Percentiles rank a stretch among this genome's conserved stretches.
Evolutionary conservation across 2,329 filamentous ascomycete genomes (phyloP).

Genomic region (Arachnopeziza araneosa): DNA sequence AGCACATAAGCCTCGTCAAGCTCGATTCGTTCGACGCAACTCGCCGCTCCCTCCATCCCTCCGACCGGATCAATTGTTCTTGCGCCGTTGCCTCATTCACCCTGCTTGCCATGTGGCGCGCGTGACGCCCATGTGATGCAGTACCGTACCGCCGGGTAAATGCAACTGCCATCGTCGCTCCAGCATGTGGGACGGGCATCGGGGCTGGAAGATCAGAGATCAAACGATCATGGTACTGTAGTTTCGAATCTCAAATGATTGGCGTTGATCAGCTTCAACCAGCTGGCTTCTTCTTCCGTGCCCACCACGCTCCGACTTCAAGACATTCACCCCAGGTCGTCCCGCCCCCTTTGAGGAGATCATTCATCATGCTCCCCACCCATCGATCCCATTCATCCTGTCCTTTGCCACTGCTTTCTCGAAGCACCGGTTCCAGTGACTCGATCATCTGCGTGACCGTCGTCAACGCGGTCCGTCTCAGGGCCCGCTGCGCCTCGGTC

Average conservation of each 20-base stretch:
- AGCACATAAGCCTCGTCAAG: not conserved
- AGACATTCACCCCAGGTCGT: constrained; percentile 81
- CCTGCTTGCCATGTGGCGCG: not conserved
- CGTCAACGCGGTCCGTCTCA: constrained; percentile 73
- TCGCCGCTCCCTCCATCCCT: not conserved
- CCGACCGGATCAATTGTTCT: not conserved
- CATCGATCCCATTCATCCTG: constrained; percentile 90
- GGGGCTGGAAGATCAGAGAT: not conserved
- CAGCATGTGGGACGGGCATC: not conserved
- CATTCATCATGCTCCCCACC: constrained; percentile 81
- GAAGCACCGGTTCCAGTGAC: constrained; percentile 74
- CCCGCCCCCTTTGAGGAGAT: constrained; percentile 73
- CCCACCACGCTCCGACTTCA: constrained; percentile 82
- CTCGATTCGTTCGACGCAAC: not conserved
- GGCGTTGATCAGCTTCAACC: not conserved
- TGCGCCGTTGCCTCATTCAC: not conserved
- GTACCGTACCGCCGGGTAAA: not conserved
- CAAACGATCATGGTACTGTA: not conserved
- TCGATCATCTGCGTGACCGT: constrained; percentile 81
- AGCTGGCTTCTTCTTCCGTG: constrained; percentile 67
- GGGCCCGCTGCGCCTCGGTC: constrained; percentile 60
- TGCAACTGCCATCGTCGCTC: not conserved
- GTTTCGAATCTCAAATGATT: not conserved
- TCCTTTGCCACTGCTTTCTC: constrained; percentile 78
- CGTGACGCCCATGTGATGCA: not conserved